Conservation (phyloP, 2,329 filamentous ascomycete species). For the Endothia cerciana region DNA sequence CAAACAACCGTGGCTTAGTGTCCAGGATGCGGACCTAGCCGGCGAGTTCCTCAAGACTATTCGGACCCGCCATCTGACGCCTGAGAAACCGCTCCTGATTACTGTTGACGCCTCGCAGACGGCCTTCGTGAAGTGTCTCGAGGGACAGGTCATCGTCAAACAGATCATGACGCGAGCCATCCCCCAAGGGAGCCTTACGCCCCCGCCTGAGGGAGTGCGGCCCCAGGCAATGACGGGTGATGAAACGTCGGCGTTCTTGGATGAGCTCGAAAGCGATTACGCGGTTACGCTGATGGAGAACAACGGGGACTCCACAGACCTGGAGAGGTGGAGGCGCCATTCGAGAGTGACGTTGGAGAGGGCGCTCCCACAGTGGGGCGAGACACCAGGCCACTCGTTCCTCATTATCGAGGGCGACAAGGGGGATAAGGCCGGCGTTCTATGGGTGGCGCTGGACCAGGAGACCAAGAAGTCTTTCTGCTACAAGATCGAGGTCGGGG, state of each 20-base stretch:
- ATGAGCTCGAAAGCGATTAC: background rate
- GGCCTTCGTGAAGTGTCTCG: background rate
- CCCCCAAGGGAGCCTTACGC: background rate
- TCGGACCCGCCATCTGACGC: background rate
- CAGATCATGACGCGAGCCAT: slow-evolving; percentile 3
- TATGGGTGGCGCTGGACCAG: background rate
- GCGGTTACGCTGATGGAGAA: slow-evolving; percentile 7
- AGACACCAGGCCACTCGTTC: slow-evolving; percentile 9
- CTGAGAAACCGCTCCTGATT: background rate
- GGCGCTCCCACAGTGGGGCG: background rate
- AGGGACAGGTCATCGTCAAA: background rate
- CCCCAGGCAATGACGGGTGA: background rate
- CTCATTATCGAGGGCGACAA: background rate
- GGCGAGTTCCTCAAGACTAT: background rate
- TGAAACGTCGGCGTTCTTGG: background rate
- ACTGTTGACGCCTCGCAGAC: background rate
- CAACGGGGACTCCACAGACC: background rate
- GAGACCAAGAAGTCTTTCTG: slow-evolving; percentile 9
- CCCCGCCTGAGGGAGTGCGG: background rate
- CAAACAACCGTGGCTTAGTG: slow-evolving; percentile 8
- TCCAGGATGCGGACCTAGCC: background rate
- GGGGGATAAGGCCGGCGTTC: background rate
- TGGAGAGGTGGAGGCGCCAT: background rate
- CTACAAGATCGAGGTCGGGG: slow-evolving; percentile 8
- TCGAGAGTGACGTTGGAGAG: background rate